These are phyloP conservation scores for Sanghuangporus sanghuang DNA, from an alignment of 1,284 basidiomycete species.

Conservation along the genomic window DNA sequence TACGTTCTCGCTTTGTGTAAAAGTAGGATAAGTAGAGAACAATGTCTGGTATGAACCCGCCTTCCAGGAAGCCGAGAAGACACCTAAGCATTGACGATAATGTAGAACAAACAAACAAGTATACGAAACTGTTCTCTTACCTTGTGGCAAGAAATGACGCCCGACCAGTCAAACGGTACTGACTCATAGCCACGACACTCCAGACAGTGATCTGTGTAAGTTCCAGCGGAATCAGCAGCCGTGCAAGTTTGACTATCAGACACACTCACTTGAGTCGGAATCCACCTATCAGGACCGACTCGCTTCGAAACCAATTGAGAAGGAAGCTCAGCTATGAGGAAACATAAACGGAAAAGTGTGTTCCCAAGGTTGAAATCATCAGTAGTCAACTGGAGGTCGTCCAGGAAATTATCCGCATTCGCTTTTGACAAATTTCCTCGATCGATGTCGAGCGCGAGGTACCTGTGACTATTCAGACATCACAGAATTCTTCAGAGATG, in stretches of 20 bases:
- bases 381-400: conserved; percentile 45
- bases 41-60: conserved; percentile 32
- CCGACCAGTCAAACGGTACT: conserved; percentile 28
- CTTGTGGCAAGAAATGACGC: conserved; percentile 25
- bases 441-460: conserved; percentile 27
- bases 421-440: conserved; percentile 34
- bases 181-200: conserved; percentile 26
- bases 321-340: conserved; percentile 28
- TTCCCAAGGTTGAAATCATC: conserved; percentile 36
- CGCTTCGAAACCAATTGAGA: conserved; percentile 32
- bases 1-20: conserved; percentile 26
- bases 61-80: conserved; percentile 27
- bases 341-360: conserved; percentile 29
- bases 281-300: conserved; percentile 29
- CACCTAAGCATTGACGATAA: conserved; percentile 13
- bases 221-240: conserved; percentile 14
- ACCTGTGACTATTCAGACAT: conserved; percentile 13
- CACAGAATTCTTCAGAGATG: neutral
- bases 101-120: neutral
- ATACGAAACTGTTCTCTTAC: conserved; percentile 11
- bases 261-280: conserved; percentile 11
- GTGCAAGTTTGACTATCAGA: neutral
- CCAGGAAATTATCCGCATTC: conserved; percentile 53
- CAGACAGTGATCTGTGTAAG: conserved; percentile 18
- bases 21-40: conserved; percentile 29